Evolutionary conservation across 257 asterid genomes (phyloP).

Genomic region (Rhazya stricta): DNA sequence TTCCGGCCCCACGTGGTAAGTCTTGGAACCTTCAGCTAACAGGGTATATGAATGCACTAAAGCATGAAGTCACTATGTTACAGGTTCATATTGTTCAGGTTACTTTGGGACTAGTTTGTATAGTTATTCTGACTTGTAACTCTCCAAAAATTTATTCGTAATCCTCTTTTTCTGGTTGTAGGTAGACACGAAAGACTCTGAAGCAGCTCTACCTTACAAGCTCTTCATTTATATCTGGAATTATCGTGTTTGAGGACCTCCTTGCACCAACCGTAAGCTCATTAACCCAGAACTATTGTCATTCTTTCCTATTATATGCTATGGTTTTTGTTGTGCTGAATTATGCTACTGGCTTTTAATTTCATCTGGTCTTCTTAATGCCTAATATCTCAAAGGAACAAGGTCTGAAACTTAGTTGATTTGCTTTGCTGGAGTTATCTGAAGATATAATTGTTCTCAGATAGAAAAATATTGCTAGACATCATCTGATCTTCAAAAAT

Average conservation of each 20-base stretch:
- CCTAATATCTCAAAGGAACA: neutral
- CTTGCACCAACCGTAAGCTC: constrained; percentile 84
- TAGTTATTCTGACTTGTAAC: no score
- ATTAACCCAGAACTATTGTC: constrained; percentile 11
- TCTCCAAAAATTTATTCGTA: no score
- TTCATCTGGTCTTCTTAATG: constrained; percentile 4
- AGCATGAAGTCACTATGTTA: neutral
- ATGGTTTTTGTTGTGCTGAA: neutral
- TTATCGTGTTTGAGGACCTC: constrained; percentile 77
- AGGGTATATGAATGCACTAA: neutral
- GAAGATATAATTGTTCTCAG: neutral
- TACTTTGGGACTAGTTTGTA: neutral
- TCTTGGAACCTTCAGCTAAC: constrained; percentile 4
- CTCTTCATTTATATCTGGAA: constrained; percentile 72
- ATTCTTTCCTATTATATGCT: neutral
- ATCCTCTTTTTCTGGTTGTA: constrained; percentile 13
- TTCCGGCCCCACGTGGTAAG: constrained; percentile 85
- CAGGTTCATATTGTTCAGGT: neutral
- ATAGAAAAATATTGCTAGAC: neutral
- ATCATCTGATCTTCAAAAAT: neutral
- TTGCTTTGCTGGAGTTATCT: neutral
- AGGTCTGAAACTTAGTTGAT: neutral
- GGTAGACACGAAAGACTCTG: constrained; percentile 74
- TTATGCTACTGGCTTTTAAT: neutral
- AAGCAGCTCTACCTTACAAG: constrained; percentile 84